Evolutionary conservation across 257 asterid species (phyloP).

Genomic region (Solanum infundibuliforme): DNA sequence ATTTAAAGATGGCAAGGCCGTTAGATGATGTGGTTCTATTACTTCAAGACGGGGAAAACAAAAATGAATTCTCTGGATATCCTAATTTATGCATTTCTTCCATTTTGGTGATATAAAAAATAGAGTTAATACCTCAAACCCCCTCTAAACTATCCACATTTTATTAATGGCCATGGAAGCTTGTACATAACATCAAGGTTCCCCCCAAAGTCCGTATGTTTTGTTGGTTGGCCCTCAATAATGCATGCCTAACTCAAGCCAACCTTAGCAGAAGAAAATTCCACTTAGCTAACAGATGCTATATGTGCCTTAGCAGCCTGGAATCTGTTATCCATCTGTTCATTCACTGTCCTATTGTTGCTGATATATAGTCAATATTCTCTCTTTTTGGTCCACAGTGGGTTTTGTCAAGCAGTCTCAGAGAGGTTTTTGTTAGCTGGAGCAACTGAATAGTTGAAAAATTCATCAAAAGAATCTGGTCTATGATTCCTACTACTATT

Average conservation of each 20-base stretch:
- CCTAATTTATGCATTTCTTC: background rate
- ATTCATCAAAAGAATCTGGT: background rate
- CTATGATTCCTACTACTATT: background rate
- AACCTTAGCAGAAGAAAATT: background rate
- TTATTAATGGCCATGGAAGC: background rate
- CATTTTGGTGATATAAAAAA: background rate
- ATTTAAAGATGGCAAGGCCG: background rate
- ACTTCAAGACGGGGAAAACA: background rate
- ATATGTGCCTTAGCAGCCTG: background rate
- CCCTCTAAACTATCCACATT: background rate
- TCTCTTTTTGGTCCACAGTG: background rate
- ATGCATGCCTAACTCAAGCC: background rate
- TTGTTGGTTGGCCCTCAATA: background rate
- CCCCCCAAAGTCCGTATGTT: background rate
- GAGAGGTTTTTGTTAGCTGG: background rate
- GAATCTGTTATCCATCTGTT: background rate
- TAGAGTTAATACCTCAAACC: background rate
- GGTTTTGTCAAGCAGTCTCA: background rate
- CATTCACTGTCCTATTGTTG: background rate
- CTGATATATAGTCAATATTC: background rate
- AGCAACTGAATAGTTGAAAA: background rate
- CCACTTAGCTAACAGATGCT: background rate
- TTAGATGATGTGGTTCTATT: background rate
- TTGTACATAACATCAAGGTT: background rate
- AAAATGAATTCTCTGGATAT: background rate